Percentiles rank a stretch among this genome's conserved stretches.
These are phyloP conservation scores for Cairneyella variabilis DNA, from an alignment of 495 filamentous ascomycete genomes.

Conservation along the genomic window DNA sequence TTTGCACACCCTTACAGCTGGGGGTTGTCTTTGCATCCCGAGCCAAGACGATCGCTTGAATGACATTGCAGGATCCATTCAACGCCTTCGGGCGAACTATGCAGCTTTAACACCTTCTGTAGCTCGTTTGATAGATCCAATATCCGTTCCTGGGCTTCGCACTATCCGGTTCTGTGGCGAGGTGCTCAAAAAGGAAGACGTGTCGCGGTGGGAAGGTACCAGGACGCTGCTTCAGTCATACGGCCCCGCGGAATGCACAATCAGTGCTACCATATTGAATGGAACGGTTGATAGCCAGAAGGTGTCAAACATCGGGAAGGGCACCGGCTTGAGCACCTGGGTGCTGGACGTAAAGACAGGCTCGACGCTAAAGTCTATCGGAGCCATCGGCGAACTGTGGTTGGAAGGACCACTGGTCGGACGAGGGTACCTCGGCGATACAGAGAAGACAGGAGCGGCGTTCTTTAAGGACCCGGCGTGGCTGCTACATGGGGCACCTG, in stretches of 20 bases:
- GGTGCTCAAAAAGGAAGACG: conserved; percentile 32
- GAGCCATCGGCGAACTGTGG: conserved; percentile 14
- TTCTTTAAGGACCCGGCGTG: conserved; percentile 26
- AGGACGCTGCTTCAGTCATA: background rate
- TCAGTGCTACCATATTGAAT: too few species aligned
- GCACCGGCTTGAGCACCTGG: conserved; percentile 2
- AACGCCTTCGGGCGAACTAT: conserved; percentile 31
- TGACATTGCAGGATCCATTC: conserved; percentile 37
- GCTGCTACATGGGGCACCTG: background rate
- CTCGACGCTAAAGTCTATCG: conserved; percentile 11
- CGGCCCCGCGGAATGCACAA: background rate
- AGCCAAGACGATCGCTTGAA: conserved; percentile 35
- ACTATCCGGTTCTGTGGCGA: conserved; percentile 12
- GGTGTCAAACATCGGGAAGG: conserved; percentile 37
- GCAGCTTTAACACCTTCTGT: conserved; percentile 43
- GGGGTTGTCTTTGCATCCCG: conserved; percentile 26
- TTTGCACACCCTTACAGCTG: conserved; percentile 58
- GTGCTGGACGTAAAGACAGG: conserved; percentile 7
- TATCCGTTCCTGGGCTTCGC: conserved; percentile 40
- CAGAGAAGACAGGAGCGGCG: conserved; percentile 2
- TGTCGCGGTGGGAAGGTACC: background rate
- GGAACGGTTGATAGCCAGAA: too few species aligned
- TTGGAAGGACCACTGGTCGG: conserved; percentile 34
- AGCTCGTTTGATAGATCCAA: conserved; percentile 31
- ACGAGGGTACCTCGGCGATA: conserved; percentile 40